Evolutionary conservation across 495 filamentous ascomycete species (phyloP).

Genomic region (Tuber microsphaerosporum): DNA sequence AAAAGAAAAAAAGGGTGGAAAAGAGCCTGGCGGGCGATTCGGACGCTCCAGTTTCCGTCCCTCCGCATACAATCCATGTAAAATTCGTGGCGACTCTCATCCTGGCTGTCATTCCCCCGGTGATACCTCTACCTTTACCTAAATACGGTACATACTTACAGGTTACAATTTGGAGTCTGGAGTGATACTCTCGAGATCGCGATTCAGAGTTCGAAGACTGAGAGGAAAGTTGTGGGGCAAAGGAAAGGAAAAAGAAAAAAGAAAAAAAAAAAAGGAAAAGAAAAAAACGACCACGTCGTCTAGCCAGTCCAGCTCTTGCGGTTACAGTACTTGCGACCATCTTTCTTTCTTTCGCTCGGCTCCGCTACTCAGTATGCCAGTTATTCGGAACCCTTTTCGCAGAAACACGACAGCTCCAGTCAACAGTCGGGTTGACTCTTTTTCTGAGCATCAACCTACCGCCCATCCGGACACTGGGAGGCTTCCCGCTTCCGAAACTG

Average conservation of each 20-base stretch:
- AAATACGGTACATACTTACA: not conserved
- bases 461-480: conserved; percentile 18
- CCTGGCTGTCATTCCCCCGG: conserved; percentile 21
- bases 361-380: conserved; percentile 29
- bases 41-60: conserved; percentile 27
- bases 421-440: conserved; percentile 24
- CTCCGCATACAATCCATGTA: conserved; percentile 20
- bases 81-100: conserved; percentile 7
- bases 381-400: conserved; percentile 41
- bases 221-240: not conserved
- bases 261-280: not conserved
- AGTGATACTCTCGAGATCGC: not conserved
- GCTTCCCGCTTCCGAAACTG: conserved; percentile 20
- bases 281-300: not conserved
- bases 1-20: not conserved
- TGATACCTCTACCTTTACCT: conserved; percentile 19
- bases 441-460: conserved; percentile 4
- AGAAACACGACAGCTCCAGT: conserved; percentile 21
- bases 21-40: conserved; percentile 9
- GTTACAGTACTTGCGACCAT: conserved; percentile 3
- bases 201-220: not conserved
- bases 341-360: conserved; percentile 14
- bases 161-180: not conserved
- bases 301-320: not conserved
- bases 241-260: not conserved